These are phyloP conservation scores for Suhomyces bribrorum DNA, from an alignment of 1,139 yeast genomes.

Conservation along the genomic window DNA sequence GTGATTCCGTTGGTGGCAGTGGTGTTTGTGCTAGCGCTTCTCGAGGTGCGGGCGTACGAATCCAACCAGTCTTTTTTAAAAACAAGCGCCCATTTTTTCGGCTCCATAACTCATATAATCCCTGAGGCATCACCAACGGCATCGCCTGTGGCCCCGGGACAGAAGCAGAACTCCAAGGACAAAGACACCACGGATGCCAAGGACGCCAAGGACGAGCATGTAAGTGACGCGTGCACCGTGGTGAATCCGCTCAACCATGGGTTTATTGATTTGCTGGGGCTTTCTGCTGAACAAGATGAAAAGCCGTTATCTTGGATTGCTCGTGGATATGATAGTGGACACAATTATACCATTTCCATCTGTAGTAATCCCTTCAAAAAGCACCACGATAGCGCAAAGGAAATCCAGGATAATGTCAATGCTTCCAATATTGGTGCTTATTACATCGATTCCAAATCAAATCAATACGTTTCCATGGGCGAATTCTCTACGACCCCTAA, in stretches of 20 bases:
- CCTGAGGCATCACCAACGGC: constrained; percentile 1
- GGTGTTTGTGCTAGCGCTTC: constrained; percentile 16
- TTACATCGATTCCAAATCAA: constrained; percentile 55
- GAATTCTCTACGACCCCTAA: constrained; percentile 58
- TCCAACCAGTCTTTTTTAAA: constrained; percentile 4
- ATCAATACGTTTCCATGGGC: constrained; percentile 65
- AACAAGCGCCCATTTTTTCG: constrained; percentile 20
- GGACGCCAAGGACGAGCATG: constrained; percentile 18
- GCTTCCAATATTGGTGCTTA: constrained; percentile 64
- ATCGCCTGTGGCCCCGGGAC: not conserved
- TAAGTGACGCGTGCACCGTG: constrained; percentile 54
- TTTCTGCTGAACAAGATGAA: constrained; percentile 47
- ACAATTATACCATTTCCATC: constrained; percentile 76
- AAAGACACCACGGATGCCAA: not conserved
- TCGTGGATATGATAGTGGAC: constrained; percentile 68
- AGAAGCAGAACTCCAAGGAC: not conserved
- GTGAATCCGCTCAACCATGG: constrained; percentile 53
- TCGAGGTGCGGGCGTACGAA: constrained; percentile 3
- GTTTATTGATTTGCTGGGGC: constrained; percentile 55
- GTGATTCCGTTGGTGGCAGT: constrained; percentile 18
- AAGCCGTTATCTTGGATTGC: constrained; percentile 62
- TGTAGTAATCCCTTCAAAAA: constrained; percentile 66
- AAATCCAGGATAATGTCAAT: constrained; percentile 41
- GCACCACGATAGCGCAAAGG: constrained; percentile 28
- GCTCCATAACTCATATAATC: constrained; percentile 22